Evolutionary conservation across 2,329 filamentous ascomycete genomes (phyloP).

Genomic region (Chrysoporthe deuterocubensis): DNA sequence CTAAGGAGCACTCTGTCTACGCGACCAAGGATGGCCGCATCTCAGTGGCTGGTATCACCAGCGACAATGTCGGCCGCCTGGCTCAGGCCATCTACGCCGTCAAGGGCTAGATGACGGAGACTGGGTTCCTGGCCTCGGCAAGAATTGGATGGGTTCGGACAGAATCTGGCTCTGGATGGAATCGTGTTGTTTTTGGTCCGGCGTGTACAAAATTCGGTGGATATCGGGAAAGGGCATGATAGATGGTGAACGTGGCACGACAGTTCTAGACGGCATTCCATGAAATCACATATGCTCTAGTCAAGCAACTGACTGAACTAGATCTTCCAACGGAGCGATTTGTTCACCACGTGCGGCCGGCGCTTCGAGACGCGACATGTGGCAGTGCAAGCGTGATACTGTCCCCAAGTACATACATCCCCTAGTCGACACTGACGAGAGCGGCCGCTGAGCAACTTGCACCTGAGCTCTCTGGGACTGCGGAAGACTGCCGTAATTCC

Average conservation of each 20-base stretch:
- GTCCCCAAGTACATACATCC: not conserved
- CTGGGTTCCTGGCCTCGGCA: not conserved
- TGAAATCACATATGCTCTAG: not conserved
- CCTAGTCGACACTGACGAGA: too few species aligned
- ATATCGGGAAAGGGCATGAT: not conserved
- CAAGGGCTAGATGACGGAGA: constrained; percentile 58
- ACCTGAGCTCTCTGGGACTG: too few species aligned
- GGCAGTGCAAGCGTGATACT: not conserved
- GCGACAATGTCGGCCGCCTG: constrained; percentile 76
- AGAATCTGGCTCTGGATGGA: not conserved
- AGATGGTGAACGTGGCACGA: constrained; percentile 3
- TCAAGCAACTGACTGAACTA: not conserved
- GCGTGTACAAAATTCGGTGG: constrained; percentile 17
- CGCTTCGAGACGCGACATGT: not conserved
- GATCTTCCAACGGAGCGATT: not conserved
- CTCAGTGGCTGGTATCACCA: constrained; percentile 83
- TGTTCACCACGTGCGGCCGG: not conserved
- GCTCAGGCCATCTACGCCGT: constrained; percentile 86
- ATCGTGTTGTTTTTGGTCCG: not conserved
- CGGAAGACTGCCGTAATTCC: too few species aligned
- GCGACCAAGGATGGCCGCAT: constrained; percentile 92
- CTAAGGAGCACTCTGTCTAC: constrained; percentile 97
- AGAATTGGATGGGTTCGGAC: not conserved
- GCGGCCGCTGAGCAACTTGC: too few species aligned
- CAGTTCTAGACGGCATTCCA: constrained; percentile 9